These are phyloP conservation scores for Coprinopsis marcescibilis DNA, from an alignment of 768 basidiomycete species.

Conservation along the genomic window DNA sequence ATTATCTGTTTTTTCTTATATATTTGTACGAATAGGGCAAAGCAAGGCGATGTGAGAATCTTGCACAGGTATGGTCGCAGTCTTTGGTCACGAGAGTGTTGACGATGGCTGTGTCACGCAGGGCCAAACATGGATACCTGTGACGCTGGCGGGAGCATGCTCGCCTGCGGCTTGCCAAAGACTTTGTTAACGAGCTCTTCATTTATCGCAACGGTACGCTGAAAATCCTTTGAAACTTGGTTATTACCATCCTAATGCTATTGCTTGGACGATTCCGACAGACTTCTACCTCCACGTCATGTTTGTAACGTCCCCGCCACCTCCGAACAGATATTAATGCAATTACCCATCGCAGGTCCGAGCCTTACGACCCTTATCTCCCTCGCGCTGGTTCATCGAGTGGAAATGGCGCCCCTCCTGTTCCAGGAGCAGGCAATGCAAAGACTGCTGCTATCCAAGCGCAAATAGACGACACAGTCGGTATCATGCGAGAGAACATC, in stretches of 20 bases:
- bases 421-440: slow-evolving; percentile 46
- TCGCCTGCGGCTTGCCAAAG: too few species aligned
- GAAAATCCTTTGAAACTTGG: background rate
- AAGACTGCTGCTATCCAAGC: slow-evolving; percentile 94
- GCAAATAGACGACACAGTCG: slow-evolving; percentile 97
- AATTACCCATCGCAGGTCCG: slow-evolving; percentile 64
- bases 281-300: too few species aligned
- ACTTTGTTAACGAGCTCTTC: background rate
- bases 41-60: too few species aligned
- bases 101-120: background rate
- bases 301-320: too few species aligned
- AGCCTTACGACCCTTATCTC: slow-evolving; percentile 98
- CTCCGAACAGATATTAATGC: background rate
- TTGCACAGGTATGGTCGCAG: background rate
- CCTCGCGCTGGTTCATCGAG: slow-evolving; percentile 75
- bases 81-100: background rate
- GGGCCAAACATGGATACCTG: slow-evolving; percentile 4
- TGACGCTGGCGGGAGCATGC: background rate
- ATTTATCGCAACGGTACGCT: background rate
- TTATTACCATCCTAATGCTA: too few species aligned
- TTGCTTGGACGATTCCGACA: too few species aligned
- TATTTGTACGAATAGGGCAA: too few species aligned
- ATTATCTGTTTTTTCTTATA: too few species aligned
- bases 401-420: slow-evolving; percentile 38
- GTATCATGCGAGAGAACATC: slow-evolving; percentile 98